phyloP scores from a whole-genome alignment of 2,329 filamentous ascomycete genomes.

The Didymella glomerata region DNA sequence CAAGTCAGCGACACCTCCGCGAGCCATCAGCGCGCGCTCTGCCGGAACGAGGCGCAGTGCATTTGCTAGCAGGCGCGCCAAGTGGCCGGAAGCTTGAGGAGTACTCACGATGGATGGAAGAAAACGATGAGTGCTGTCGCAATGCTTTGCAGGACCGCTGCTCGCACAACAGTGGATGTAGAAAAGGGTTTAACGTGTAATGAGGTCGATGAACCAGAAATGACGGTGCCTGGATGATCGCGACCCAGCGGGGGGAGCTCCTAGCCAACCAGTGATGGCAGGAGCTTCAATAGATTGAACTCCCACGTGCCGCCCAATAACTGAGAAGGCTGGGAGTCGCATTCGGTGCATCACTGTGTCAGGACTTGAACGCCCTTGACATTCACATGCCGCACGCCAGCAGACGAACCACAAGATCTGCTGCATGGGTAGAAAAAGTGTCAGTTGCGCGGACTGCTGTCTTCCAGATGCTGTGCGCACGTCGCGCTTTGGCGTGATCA shows the following conservation, averaged over 20 bases:
- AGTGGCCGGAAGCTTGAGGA: not conserved
- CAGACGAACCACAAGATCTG: not conserved
- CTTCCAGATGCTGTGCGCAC: not conserved
- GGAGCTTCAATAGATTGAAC: not conserved
- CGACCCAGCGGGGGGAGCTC: constrained; percentile 6
- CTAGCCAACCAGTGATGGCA: constrained; percentile 10
- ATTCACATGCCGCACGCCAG: constrained; percentile 2
- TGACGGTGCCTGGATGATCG: constrained; percentile 17
- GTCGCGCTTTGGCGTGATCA: not conserved
- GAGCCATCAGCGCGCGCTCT: constrained; percentile 25
- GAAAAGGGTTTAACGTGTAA: not conserved
- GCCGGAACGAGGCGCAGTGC: constrained; percentile 25
- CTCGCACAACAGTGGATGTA: not conserved
- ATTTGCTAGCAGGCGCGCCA: constrained; percentile 18
- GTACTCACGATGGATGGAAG: constrained; percentile 16
- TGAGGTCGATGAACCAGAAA: constrained; percentile 13
- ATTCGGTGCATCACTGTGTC: not conserved
- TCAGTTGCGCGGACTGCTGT: not conserved
- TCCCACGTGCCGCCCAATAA: constrained; percentile 13
- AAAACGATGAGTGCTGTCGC: not conserved
- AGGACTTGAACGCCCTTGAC: not conserved
- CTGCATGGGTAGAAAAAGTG: not conserved
- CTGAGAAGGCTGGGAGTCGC: constrained; percentile 13
- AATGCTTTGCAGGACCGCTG: constrained; percentile 25
- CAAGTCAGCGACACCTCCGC: constrained; percentile 22